Percentiles rank a stretch among this genome's conserved stretches.
phyloP scores from a whole-genome alignment of 176 grass and related monocot species.

The Triticum aestivum region IWGSC_CS_RefSeq_v2.1 NC_057799.1:438518696-438519195 shows the following conservation, averaged over 20 bases:
- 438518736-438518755: constrained; percentile 92
- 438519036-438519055: constrained; percentile 83
- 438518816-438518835: constrained; percentile 96
- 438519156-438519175: constrained; percentile 98
- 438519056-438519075: constrained; percentile 99
- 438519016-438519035: neutral
- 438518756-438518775: constrained; percentile 94
- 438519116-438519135: constrained; percentile 86
- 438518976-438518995: neutral
- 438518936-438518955: constrained; percentile 17
- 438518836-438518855: constrained; percentile 93
- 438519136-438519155: constrained; percentile 96
- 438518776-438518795: constrained; percentile 97
- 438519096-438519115: constrained; percentile 97
- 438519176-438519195: constrained; percentile 98
- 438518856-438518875: constrained; percentile 98
- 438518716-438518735: constrained; percentile 83
- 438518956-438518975: neutral
- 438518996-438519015: neutral
- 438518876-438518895: constrained; percentile 98
- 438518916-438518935: neutral
- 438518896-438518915: constrained; percentile 63
- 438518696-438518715: constrained; percentile 30
- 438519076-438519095: constrained; percentile 95
- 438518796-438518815: constrained; percentile 96